Conservation (phyloP, 768 basidiomycete genomes). For the Trametes cingulata region DNA sequence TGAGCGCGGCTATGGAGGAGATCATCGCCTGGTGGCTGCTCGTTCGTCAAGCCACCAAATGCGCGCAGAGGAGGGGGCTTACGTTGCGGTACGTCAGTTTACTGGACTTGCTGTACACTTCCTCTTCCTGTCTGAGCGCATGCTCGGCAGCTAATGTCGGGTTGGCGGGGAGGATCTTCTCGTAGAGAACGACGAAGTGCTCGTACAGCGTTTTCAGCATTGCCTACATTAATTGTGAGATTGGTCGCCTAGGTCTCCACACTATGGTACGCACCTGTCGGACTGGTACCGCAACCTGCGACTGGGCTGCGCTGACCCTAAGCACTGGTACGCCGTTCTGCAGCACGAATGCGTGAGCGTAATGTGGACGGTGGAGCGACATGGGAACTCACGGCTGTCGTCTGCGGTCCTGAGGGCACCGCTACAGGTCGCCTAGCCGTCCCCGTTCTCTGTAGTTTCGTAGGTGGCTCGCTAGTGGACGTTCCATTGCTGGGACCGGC, state of each 20-base stretch:
- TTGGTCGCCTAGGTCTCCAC: neutral
- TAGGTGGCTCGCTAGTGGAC: slow-evolving; percentile 49
- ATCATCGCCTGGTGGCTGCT: slow-evolving; percentile 47
- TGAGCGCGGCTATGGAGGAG: slow-evolving; percentile 50
- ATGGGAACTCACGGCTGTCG: slow-evolving; percentile 26
- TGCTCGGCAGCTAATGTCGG: slow-evolving; percentile 74
- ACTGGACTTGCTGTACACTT: slow-evolving; percentile 71
- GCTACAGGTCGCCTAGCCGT: slow-evolving; percentile 44
- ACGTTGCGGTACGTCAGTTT: slow-evolving; percentile 87
- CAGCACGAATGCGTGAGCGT: neutral
- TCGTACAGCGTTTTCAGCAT: slow-evolving; percentile 77
- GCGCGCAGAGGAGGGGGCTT: slow-evolving; percentile 26
- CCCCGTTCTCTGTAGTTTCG: slow-evolving; percentile 63
- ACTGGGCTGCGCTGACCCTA: slow-evolving; percentile 63
- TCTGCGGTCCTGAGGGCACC: slow-evolving; percentile 41
- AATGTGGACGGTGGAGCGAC: neutral
- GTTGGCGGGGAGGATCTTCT: slow-evolving; percentile 49
- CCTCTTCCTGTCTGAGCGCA: slow-evolving; percentile 78
- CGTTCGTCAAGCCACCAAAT: slow-evolving; percentile 11
- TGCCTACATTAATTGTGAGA: slow-evolving; percentile 40
- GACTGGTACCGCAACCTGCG: slow-evolving; percentile 70
- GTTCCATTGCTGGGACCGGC: slow-evolving; percentile 15
- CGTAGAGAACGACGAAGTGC: slow-evolving; percentile 71
- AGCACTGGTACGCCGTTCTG: slow-evolving; percentile 68
- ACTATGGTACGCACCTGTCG: slow-evolving; percentile 56